phyloP scores from a whole-genome alignment of 2,329 filamentous ascomycete genomes.

The Fusarium nisikadoi region DNA sequence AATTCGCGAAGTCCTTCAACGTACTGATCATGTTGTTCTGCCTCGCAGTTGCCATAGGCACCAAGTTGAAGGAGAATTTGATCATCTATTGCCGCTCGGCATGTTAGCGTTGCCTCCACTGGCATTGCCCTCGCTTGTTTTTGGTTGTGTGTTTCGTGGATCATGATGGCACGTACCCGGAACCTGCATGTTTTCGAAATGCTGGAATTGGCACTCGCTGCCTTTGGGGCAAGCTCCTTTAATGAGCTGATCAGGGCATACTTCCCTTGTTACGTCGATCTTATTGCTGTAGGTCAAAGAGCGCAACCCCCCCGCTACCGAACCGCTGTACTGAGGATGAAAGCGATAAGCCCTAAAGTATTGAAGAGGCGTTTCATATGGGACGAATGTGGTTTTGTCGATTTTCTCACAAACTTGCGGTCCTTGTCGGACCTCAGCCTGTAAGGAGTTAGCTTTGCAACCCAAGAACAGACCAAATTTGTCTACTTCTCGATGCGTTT shows the following conservation, averaged over 20 bases:
- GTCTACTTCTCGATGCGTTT: constrained; percentile 57
- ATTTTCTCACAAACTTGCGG: constrained; percentile 3
- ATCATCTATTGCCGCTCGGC: constrained; percentile 66
- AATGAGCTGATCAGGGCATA: constrained; percentile 81
- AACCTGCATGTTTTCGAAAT: constrained; percentile 67
- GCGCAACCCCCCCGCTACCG: constrained; percentile 79
- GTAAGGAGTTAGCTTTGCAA: constrained; percentile 32
- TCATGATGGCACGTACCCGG: constrained; percentile 50
- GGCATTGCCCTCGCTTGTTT: constrained; percentile 36
- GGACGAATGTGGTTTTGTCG: constrained; percentile 49
- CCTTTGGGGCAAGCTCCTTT: constrained; percentile 78
- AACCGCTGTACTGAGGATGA: constrained; percentile 78
- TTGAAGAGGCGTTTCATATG: constrained; percentile 86
- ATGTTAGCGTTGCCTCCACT: constrained; percentile 61
- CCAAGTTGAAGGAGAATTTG: constrained; percentile 79
- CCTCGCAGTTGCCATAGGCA: constrained; percentile 70
- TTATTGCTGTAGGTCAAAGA: constrained; percentile 94
- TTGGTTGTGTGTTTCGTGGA: constrained; percentile 26
- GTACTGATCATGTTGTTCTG: constrained; percentile 70
- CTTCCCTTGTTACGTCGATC: constrained; percentile 77
- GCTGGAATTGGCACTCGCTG: constrained; percentile 77
- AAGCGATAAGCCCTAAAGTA: constrained; percentile 91
- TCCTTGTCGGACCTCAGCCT: constrained; percentile 29
- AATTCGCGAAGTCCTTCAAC: constrained; percentile 70
- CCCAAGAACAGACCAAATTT: constrained; percentile 39